Conservation (phyloP, 192 early-diverging fungal genomes). For the Backusella sp. region DNA sequence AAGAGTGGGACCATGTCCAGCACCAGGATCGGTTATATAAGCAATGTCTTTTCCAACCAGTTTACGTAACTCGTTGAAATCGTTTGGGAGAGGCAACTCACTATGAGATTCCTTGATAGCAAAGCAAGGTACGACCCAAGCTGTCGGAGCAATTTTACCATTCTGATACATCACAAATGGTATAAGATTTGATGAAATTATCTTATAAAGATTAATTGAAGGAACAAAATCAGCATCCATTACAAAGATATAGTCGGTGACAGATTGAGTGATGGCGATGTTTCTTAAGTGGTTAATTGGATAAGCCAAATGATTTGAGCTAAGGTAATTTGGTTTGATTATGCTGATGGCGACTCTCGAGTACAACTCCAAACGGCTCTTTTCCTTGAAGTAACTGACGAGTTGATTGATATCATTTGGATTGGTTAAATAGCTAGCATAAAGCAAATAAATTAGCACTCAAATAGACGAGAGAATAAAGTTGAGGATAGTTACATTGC, state of each 20-base stretch:
- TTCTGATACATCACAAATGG: conserved; percentile 15
- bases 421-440: conserved; percentile 43
- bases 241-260: conserved; percentile 47
- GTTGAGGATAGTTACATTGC: conserved; percentile 36
- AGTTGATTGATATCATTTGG: conserved; percentile 40
- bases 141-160: conserved; percentile 17
- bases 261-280: conserved; percentile 38
- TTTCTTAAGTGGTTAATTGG: conserved; percentile 56
- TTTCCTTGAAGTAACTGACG: conserved; percentile 34
- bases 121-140: conserved; percentile 50
- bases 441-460: neutral
- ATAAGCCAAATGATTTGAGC: conserved; percentile 36
- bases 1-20: conserved; percentile 53
- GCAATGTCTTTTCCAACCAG: conserved; percentile 40
- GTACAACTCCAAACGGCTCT: conserved; percentile 21
- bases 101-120: conserved; percentile 40
- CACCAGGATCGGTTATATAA: conserved; percentile 50
- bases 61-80: conserved; percentile 39
- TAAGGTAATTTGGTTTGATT: conserved; percentile 47
- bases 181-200: conserved; percentile 20
- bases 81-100: conserved; percentile 26
- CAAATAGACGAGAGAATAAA: neutral
- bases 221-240: conserved; percentile 58
- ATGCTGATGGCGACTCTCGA: conserved; percentile 30
- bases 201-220: conserved; percentile 35